phyloP scores from a whole-genome alignment of 164 flowering plant genomes.

The Pachysandra terminalis region DNA sequence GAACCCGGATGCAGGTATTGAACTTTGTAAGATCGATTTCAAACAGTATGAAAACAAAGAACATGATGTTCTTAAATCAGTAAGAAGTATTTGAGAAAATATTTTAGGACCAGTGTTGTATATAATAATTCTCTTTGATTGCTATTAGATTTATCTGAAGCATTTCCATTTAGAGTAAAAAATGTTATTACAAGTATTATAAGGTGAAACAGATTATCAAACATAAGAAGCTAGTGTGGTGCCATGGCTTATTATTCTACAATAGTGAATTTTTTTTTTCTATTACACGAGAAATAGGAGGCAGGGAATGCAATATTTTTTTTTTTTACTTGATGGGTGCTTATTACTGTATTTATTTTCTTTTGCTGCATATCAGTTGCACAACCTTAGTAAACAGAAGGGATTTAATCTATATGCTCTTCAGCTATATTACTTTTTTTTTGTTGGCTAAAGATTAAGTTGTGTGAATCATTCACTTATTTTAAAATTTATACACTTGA shows the following conservation, averaged over 20 bases:
- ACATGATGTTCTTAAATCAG: background rate
- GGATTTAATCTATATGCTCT: no score
- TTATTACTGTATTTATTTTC: background rate
- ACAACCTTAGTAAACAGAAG: no score
- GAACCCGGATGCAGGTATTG: constrained; percentile 97
- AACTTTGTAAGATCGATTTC: background rate
- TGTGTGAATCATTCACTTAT: no score
- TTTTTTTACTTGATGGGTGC: background rate
- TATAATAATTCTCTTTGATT: background rate
- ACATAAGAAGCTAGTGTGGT: background rate
- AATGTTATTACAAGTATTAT: no score
- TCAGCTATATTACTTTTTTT: no score
- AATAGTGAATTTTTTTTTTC: no score
- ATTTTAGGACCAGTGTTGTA: background rate
- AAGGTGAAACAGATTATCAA: no score
- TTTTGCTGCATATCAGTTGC: background rate
- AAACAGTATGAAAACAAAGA: background rate
- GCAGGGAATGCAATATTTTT: background rate
- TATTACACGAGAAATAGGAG: background rate
- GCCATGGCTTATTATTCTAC: background rate
- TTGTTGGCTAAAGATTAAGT: no score
- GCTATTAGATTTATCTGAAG: background rate
- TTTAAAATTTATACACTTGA: no score
- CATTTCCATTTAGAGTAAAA: background rate
- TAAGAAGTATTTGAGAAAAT: background rate